These are phyloP conservation scores for Zoysia japonica DNA, from an alignment of 176 grass and related monocot genomes.

Conservation along the genomic window DNA sequence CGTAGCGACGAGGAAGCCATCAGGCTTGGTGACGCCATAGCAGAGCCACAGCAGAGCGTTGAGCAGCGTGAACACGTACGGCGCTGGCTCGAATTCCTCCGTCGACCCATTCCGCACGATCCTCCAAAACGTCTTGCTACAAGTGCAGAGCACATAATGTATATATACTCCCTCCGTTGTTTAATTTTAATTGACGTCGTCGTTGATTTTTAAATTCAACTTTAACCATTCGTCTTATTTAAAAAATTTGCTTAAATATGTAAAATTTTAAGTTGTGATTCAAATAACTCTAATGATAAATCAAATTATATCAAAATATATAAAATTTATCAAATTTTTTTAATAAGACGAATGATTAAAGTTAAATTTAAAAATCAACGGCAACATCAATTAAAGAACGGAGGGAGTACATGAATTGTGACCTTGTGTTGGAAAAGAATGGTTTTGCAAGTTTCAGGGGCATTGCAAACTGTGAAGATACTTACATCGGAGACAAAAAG, in stretches of 20 bases:
- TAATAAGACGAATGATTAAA: no score
- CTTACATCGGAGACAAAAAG: conserved; percentile 76
- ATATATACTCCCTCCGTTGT: background rate
- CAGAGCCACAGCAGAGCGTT: conserved; percentile 68
- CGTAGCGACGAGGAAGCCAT: conserved; percentile 59
- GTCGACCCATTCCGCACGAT: conserved; percentile 52
- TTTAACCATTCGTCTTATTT: no score
- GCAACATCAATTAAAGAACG: no score
- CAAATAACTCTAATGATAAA: no score
- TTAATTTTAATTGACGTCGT: no score
- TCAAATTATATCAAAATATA: no score
- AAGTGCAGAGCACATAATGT: no score
- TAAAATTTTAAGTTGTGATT: no score
- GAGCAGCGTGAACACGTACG: conserved; percentile 59
- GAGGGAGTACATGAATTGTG: background rate
- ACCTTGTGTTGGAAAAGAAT: background rate
- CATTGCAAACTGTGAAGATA: background rate
- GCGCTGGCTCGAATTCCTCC: conserved; percentile 60
- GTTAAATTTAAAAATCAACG: no score
- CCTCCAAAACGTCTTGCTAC: conserved; percentile 64
- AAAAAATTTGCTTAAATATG: no score
- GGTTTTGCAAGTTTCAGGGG: background rate
- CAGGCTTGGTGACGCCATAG: conserved; percentile 76
- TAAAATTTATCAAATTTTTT: no score
- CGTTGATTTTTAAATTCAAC: no score